Percentiles rank a stretch among this genome's conserved stretches.
These are phyloP conservation scores for Ampelocalamus luodianensis DNA, from an alignment of 176 grass and related monocot species.

Conservation along the genomic window DNA sequence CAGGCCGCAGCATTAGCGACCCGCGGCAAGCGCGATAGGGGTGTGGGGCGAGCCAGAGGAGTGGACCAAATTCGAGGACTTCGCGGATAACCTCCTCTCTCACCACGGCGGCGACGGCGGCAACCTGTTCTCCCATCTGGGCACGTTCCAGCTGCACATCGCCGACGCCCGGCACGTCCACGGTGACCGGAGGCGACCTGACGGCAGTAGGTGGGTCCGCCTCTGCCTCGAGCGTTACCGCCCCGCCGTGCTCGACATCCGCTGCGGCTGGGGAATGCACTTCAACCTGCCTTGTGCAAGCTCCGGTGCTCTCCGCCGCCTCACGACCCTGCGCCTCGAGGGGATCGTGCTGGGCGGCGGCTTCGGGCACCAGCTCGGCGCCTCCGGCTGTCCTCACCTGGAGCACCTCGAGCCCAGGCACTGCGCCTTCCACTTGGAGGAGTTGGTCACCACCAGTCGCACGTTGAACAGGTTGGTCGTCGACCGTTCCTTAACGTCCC, in stretches of 20 bases:
- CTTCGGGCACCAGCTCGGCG: background rate
- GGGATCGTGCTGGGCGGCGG: background rate
- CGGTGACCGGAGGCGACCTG: no score
- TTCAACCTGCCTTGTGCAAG: background rate
- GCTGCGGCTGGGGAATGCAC: background rate
- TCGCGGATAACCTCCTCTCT: background rate
- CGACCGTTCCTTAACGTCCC: background rate
- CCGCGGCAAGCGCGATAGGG: no score
- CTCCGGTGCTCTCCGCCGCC: background rate
- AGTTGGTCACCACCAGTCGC: background rate
- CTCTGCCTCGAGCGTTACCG: background rate
- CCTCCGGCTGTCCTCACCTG: background rate
- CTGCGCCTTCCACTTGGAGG: background rate
- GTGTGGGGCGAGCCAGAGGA: background rate
- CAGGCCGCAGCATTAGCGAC: no score
- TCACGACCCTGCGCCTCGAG: background rate
- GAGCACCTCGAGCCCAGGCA: slow-evolving; percentile 1
- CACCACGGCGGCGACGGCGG: background rate
- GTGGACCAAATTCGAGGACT: background rate
- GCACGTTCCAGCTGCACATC: background rate
- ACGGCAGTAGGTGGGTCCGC: background rate
- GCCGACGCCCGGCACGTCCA: background rate
- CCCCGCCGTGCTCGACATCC: background rate
- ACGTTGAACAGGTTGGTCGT: background rate
- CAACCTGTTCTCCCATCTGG: background rate